phyloP scores from a whole-genome alignment of 768 basidiomycete species.

The Lyophyllum atratum region DNA sequence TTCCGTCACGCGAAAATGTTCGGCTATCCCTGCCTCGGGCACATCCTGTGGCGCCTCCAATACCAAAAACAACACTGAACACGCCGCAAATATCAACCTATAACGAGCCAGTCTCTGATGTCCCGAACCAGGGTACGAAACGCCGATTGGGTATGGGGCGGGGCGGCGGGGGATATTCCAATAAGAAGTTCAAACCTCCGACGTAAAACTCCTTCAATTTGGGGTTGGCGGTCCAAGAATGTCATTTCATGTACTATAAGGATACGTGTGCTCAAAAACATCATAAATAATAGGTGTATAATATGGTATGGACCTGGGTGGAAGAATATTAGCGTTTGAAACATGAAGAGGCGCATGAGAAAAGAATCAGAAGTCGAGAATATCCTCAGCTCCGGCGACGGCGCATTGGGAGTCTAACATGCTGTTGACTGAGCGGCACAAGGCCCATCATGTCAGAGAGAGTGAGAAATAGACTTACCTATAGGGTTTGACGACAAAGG shows the following conservation, averaged over 20 bases:
- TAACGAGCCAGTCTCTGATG: neutral
- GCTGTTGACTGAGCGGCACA: neutral
- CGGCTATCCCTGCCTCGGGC: conserved; percentile 1
- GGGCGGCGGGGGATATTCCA: conserved; percentile 50
- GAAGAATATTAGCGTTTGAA: neutral
- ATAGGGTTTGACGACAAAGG: neutral
- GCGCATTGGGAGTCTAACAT: neutral
- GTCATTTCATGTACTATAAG: neutral
- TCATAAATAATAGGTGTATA: neutral
- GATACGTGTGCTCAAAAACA: neutral
- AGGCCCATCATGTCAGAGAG: neutral
- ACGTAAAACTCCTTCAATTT: conserved; percentile 20
- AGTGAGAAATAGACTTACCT: neutral
- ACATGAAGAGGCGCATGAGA: neutral
- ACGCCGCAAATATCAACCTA: neutral
- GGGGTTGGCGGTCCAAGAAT: neutral
- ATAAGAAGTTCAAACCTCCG: conserved; percentile 73
- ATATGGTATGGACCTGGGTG: neutral
- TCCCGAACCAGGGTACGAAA: conserved; percentile 38
- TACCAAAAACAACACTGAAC: conserved; percentile 3
- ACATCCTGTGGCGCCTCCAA: conserved; percentile 10
- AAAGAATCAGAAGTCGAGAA: neutral
- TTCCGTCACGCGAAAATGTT: neutral
- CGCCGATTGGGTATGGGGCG: conserved; percentile 67
- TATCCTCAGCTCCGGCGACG: neutral